Percentiles rank a stretch among this genome's conserved stretches.
These are phyloP conservation scores for Aristolochia californica DNA, from an alignment of 164 flowering plant species.

Conservation along the genomic window DNA sequence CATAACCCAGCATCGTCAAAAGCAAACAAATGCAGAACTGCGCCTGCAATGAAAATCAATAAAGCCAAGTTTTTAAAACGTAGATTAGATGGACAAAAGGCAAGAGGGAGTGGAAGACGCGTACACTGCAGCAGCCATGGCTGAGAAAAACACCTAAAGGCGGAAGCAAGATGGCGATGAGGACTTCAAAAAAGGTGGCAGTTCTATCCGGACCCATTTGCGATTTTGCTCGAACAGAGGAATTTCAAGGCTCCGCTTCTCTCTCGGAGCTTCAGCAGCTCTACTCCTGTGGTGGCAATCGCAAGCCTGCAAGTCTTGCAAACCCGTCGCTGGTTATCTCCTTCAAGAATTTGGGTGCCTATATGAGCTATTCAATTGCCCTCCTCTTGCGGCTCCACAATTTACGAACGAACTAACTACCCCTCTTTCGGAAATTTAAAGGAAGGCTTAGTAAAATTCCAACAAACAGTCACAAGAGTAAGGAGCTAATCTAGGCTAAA, in stretches of 20 bases:
- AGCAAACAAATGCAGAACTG: constrained; percentile 54
- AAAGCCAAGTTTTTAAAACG: neutral
- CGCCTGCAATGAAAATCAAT: constrained; percentile 17
- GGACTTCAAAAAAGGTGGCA: constrained; percentile 26
- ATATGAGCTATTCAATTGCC: no score
- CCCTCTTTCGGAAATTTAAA: no score
- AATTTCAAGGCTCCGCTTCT: neutral
- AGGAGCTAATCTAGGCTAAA: no score
- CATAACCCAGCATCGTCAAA: constrained; percentile 34
- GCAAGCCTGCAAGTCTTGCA: no score
- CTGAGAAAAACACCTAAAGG: constrained; percentile 67
- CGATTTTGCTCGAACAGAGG: neutral
- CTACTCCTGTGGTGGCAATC: no score
- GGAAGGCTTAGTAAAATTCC: no score
- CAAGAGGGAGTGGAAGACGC: neutral
- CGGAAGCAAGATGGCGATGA: constrained; percentile 61
- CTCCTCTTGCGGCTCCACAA: no score
- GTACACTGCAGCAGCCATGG: constrained; percentile 49
- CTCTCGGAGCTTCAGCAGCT: neutral
- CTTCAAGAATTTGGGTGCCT: no score
- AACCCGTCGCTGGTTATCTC: no score
- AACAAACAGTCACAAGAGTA: no score
- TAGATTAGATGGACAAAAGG: neutral
- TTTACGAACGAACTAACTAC: no score
- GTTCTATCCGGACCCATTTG: constrained; percentile 1